Evolutionary conservation across 2,329 filamentous ascomycete genomes (phyloP), one percentile per base, ranked within the genome.

Genomic region (Coleophoma eucalyptorum): DNA sequence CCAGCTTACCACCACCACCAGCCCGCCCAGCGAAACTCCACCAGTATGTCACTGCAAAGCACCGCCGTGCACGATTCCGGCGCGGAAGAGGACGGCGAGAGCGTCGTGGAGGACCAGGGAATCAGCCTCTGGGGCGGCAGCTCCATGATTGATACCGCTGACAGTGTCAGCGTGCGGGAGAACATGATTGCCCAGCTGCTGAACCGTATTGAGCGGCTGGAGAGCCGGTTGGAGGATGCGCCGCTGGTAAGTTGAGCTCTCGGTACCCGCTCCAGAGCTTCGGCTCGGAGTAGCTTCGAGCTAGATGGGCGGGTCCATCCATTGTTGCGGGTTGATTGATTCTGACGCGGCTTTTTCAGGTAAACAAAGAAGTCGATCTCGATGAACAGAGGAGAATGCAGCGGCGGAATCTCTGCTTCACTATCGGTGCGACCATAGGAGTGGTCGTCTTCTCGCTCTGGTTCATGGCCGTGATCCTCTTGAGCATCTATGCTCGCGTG

Each of bases 101-200:
- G 31, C 10, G 18, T n/a, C 10, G n/a, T 26, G 5, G 42, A 44
- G 31, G 42, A 44, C 16, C 19, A 19, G n/a, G 42, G 42, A 5
- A 44, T 44, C 16, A 44, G 42, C 15, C 42, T 44, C 13, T 44
- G 42, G 42, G 42, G 42, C 20, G 42, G 42, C 5, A 44, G 42
- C 18, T 44, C 42, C 8, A 8, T 26, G 6, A 26, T 26, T 5
- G 26, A 26, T 8, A 26, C 26, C 5, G 31, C 31, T 12, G 42
- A 44, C n/a, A n/a, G 20, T 15, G 42, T 16, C n/a, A 31, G 20
- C 10, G 13, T 44, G 13, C 21, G 42, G 6, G 42, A 44, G 42
- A 44, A 26, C 31, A 32, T 26, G 12, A 26, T 44, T 6, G 26
- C 26, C 20, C 20, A 26, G 42, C 10, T 44, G 42, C 10, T 44